Evolutionary conservation across 2,329 filamentous ascomycete genomes (phyloP), one percentile per base, ranked within the genome.

Genomic region (Madurella fahalii): DNA sequence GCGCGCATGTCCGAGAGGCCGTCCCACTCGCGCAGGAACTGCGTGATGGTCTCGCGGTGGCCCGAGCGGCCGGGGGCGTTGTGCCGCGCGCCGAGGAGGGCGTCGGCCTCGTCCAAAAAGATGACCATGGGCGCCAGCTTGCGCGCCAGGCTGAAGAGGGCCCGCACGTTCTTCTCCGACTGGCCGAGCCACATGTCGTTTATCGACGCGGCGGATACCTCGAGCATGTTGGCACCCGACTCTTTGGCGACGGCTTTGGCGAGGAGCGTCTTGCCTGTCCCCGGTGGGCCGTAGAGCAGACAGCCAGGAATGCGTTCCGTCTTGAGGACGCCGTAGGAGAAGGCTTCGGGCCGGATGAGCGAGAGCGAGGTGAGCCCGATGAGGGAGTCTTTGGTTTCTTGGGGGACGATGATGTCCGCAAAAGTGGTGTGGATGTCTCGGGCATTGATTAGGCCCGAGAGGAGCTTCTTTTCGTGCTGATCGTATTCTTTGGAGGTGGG

Each of bases 121-220:
- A 99, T 89, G 15, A 99, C 86, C 66, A 92, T 92, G 0, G 94
- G 94, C 1, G 88, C 87, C 8, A 96, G 81, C 70, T 96, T 96
- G 72, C 90, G 90, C 4, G 94, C 94, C 0, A 97, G 78, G 0
- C 84, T 87, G 72, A 99, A 99, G 40, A 97, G 85, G 0, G 93
- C 93, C 50, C 87, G 86, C 51, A 97, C 89, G 67, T 95, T 95
- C 78, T 97, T 97, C 74, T 99, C 94, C 56, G 89, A 89, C 69
- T 97, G 91, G 18, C 94, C 94, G 3, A 97, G 90, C 70, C 90
- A 97, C 82, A 95, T 97, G 69, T 96, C 90, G 70, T 96, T 95
- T 63, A 99, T 89, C 61, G 90, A 90, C 1, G 90, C 91, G 2
- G 90, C 93, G 61, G 86, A 92, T 41, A 97, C 84, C 71, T 97